Evolutionary conservation across 1,284 basidiomycete species (phyloP), one percentile per base, ranked within the genome.

Genomic region (Ceratobasidium papillatum): DNA sequence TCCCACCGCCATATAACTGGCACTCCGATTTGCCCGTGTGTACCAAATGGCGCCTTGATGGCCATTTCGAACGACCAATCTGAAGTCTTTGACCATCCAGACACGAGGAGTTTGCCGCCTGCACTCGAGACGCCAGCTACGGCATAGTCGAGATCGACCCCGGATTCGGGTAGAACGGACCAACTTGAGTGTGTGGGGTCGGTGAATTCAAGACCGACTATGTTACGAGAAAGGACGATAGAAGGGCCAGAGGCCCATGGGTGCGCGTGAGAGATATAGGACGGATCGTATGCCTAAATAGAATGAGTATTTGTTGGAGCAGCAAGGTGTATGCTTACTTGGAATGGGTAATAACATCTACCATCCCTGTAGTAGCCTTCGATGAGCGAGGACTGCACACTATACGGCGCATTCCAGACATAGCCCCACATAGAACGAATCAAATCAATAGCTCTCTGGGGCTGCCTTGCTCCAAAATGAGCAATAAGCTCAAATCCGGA

Each of bases 231-330:
- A 34, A 71, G 68, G 30, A 71, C 68, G n/a, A 71, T 71, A 25
- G 68, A 71, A 27, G 68, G 68, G 5, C 54, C 68, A 25, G 68
- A 71, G 11, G 68, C 68, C 68, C 68, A 71, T n/a, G 68, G 68
- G 32, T 71, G 68, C 5, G 68, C 38, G 43, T 71, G 68, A 9
- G 68, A 71, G 14, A 71, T 71, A 32, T 71, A 71, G 14, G 68
- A 71, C 2, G 68, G 68, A n/a, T 71, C 68, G 27, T 71, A 71
- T 19, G 68, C 68, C 68, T 71, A 9, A 22, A 36, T 8, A 25
- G 32, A 49, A 14, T 54, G 43, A 27, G 19, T 22, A 54, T 27
- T 43, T 22, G 19, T 68, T 30, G 27, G 17, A 34, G n/a, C 2
- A 14, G 19, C 38, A 54, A 59, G 11, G 25, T 11, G 11, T 11